Evolutionary conservation across 441 rosid genomes (phyloP), one percentile per base, ranked within the genome.

Genomic region (Syzygium syzygioides): DNA sequence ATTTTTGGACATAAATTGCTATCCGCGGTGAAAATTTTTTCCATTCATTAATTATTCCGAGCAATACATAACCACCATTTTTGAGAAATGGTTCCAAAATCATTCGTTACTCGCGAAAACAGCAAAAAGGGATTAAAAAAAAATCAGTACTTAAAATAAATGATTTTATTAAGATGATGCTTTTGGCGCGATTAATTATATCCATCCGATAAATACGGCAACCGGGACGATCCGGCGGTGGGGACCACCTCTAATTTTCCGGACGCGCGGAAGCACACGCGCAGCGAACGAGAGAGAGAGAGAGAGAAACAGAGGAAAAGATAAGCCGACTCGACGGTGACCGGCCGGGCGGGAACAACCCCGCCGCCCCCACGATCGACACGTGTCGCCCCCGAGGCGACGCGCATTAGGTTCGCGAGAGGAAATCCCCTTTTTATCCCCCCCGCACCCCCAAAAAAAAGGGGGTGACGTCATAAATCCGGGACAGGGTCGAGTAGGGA

Each of bases 401-500:
- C 45, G 45, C 9, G 45, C 48, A 1, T 45, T 45, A 9, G 9
- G 48, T 45, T 7, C 48, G 48, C 9, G 48, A 45, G 48, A 45
- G 48, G 48, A 45, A 7, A 45, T 45, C 0, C 48, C 48, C 48
- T 45, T 45, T 45, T 45, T 7, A 7, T 7, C 9, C 48, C 48
- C 9, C 2, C 48, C 48, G 2, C 34, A 32, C 48, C 48, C 45
- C 9, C 45, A 1, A 41, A 41, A 7, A 45, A 55, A 55, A 66
- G 76, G 88, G 89, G 88, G 89, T 5, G 54, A 91, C 86, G 68
- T 56, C 87, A 55, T 87, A 32, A 32, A 30, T 45, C 18, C 34
- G 52, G 14, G 85, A 57, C 60, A 62, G 45, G 86, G n/a, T 28
- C 66, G 90, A 55, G 57, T 32, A 18, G 41, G 56, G 41, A 50